Evolutionary conservation across 2,329 filamentous ascomycete species (phyloP).

Genomic region (Ophiosphaerella narmari): DNA sequence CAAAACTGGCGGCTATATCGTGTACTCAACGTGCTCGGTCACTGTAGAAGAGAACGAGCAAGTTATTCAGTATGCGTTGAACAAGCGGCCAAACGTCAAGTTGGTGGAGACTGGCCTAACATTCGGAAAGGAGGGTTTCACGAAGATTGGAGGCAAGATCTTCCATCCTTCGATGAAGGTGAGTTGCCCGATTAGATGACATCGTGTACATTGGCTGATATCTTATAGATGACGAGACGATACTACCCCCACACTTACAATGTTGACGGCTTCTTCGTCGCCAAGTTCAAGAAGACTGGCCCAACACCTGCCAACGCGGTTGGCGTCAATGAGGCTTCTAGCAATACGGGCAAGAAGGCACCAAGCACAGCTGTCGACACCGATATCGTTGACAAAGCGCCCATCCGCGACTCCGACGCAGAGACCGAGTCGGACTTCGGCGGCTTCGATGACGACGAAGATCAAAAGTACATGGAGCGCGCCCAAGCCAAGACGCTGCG

Average conservation of each 20-base stretch:
- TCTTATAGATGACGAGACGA: conserved; percentile 32
- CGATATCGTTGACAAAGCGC: conserved; percentile 68
- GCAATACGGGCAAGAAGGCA: conserved; percentile 41
- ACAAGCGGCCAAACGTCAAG: conserved; percentile 88
- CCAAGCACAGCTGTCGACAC: conserved; percentile 50
- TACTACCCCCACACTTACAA: conserved; percentile 47
- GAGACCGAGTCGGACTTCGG: conserved; percentile 51
- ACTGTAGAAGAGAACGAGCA: conserved; percentile 93
- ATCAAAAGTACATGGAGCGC: conserved; percentile 53
- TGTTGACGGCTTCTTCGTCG: conserved; percentile 97
- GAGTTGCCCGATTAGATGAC: conserved; percentile 51
- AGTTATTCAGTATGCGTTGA: conserved; percentile 90
- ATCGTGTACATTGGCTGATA: conserved; percentile 59
- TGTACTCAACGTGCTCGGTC: conserved; percentile 96
- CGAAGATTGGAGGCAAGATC: conserved; percentile 84
- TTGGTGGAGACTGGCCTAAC: conserved; percentile 88
- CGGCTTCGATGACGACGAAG: conserved; percentile 57
- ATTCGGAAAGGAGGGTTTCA: conserved; percentile 93
- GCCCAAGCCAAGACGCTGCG: conserved; percentile 50
- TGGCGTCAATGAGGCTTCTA: conserved; percentile 30
- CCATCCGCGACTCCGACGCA: conserved; percentile 58
- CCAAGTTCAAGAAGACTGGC: conserved; percentile 92
- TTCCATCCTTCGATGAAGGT: conserved; percentile 86
- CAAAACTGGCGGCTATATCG: conserved; percentile 92
- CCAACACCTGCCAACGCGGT: conserved; percentile 69